Conservation (phyloP, 2,329 filamentous ascomycete genomes). For the Fusarium veterinarium region DNA sequence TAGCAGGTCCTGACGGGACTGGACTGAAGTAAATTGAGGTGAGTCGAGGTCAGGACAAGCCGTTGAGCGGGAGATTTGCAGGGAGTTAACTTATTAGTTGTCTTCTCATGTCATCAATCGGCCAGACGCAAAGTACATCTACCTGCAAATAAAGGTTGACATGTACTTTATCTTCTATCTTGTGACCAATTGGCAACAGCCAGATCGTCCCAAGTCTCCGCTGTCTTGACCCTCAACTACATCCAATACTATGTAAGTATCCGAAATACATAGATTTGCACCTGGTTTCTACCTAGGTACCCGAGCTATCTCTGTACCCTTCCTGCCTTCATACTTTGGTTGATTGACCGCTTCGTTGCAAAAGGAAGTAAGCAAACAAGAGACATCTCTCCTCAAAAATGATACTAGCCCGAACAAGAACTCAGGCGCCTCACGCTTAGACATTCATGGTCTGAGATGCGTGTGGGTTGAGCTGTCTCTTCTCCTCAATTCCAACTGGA, state of each 20-base stretch:
- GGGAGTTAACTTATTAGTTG: slow-evolving; percentile 1
- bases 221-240: slow-evolving; percentile 25
- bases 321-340: neutral
- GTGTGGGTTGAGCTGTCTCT: slow-evolving; percentile 18
- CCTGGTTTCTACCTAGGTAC: slow-evolving; percentile 22
- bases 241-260: neutral
- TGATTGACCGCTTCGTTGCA: slow-evolving; percentile 34
- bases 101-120: slow-evolving; percentile 19
- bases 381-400: slow-evolving; percentile 2
- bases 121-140: slow-evolving; percentile 35
- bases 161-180: slow-evolving; percentile 21
- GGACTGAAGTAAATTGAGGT: neutral
- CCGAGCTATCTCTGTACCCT: neutral
- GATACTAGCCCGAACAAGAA: slow-evolving; percentile 2
- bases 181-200: slow-evolving; percentile 35
- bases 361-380: slow-evolving; percentile 18
- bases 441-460: slow-evolving; percentile 18
- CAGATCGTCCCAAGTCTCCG: slow-evolving; percentile 26
- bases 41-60: slow-evolving; percentile 32
- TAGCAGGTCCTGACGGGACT: slow-evolving; percentile 10
- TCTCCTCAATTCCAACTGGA: slow-evolving; percentile 20
- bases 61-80: slow-evolving; percentile 35
- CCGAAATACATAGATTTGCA: neutral
- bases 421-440: slow-evolving; percentile 8
- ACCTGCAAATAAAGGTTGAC: slow-evolving; percentile 14